These are phyloP conservation scores for Gastrodia elata DNA, from an alignment of 106 monocot genomes.

Conservation along the genomic window DNA sequence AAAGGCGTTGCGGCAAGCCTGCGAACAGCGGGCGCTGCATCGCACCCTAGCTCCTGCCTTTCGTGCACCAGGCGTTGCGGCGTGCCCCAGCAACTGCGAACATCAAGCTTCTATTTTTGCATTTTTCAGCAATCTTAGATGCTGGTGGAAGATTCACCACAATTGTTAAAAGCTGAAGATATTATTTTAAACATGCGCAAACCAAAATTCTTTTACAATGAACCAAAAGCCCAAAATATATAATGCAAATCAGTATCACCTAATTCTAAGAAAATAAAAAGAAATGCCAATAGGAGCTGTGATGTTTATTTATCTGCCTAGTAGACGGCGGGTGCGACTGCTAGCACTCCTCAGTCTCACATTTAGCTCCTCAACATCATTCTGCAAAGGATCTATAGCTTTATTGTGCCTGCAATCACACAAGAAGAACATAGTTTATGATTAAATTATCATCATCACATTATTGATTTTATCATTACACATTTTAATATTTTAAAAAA, in stretches of 20 bases:
- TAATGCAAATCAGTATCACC: background rate
- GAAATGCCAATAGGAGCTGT: background rate
- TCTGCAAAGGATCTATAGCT: slow-evolving; percentile 37
- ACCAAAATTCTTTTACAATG: slow-evolving; percentile 1
- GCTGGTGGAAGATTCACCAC: too few relatives aligned
- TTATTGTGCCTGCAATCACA: slow-evolving; percentile 40
- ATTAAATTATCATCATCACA: background rate
- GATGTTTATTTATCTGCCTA: slow-evolving; percentile 24
- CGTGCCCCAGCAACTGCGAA: too few relatives aligned
- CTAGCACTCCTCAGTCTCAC: slow-evolving; percentile 50
- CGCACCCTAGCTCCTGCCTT: too few relatives aligned
- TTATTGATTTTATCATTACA: too few relatives aligned
- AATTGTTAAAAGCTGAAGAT: too few relatives aligned
- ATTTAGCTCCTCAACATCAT: slow-evolving; percentile 44
- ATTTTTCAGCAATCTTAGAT: too few relatives aligned
- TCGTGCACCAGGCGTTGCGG: too few relatives aligned
- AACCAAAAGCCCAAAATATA: background rate
- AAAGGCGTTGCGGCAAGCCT: too few relatives aligned
- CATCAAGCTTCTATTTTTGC: too few relatives aligned
- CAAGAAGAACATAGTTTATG: background rate
- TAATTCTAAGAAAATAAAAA: background rate
- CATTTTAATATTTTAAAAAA: background rate
- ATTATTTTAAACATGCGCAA: background rate
- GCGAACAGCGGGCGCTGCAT: too few relatives aligned
- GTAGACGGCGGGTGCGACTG: slow-evolving; percentile 24